phyloP scores from a whole-genome alignment of 2,329 filamentous ascomycete species.

The Hymenoscyphus fructigenus region DNA sequence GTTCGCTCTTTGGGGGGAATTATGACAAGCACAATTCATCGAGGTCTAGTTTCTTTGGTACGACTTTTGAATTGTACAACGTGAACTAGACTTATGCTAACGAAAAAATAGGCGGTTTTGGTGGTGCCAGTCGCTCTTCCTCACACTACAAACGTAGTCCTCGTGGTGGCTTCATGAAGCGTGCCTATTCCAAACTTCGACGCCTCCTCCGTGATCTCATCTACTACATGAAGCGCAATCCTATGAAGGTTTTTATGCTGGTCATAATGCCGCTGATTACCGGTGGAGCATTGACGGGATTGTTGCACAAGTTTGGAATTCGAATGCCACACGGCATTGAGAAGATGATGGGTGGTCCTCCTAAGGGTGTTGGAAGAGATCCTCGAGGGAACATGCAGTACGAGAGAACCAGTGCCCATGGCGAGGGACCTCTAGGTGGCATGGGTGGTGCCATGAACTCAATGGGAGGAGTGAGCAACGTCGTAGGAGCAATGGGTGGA shows the following conservation, averaged over 20 bases:
- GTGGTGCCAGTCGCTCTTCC: constrained; percentile 27
- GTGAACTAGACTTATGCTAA: not conserved
- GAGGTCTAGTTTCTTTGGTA: constrained; percentile 42
- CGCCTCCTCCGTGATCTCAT: constrained; percentile 77
- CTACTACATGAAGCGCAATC: constrained; percentile 79
- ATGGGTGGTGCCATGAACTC: constrained; percentile 22
- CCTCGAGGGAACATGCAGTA: constrained; percentile 21
- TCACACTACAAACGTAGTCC: constrained; percentile 80
- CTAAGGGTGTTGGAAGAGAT: constrained; percentile 41
- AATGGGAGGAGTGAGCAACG: constrained; percentile 23
- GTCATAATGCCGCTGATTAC: constrained; percentile 86
- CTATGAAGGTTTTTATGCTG: constrained; percentile 81
- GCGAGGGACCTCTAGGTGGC: constrained; percentile 21
- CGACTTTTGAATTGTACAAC: not conserved
- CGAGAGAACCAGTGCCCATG: constrained; percentile 22
- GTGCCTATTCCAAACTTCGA: constrained; percentile 72
- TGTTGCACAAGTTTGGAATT: constrained; percentile 78
- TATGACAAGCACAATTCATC: constrained; percentile 30
- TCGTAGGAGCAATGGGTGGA: constrained; percentile 30
- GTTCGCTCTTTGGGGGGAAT: constrained; percentile 49
- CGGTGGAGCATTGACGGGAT: constrained; percentile 74
- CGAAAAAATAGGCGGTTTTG: constrained; percentile 17
- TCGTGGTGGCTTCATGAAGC: constrained; percentile 73
- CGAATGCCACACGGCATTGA: constrained; percentile 66
- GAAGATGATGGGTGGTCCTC: constrained; percentile 58